Base-by-base conservation (phyloP, 2,329 filamentous ascomycete genomes). In the Chaetomium strumarium region DNA sequence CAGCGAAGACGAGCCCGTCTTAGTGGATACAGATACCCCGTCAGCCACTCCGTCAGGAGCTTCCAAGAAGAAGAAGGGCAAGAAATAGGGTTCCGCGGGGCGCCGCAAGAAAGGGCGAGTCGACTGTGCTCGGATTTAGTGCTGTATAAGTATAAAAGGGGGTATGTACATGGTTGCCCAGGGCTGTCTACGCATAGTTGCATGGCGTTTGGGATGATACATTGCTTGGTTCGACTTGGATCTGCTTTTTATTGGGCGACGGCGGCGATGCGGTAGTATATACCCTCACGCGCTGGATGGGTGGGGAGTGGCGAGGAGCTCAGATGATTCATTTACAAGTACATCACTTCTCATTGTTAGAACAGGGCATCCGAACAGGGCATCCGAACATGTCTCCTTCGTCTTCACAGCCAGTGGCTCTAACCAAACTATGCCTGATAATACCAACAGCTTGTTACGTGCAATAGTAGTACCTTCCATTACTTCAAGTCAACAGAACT, bases 1-100 rank as follows among this genome's bases (percentile, higher is more conserved):
- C 38, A 85, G 83, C 66, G 86, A 90, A 53, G 86, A 90, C 55
- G 86, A 91, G 66, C 81, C 83, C 16, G 87, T 95, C 20, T 72
- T 95, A 58, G 88, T 95, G 45, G 88, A 93, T 63, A 70, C 70
- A 37, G 69, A 68, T 61, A 76, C 68, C 2, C 64, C 69, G 16
- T 59, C 62, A 7, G 66, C 64, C 17, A 65, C 65, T 8, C 70
- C 74, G n/a, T 66, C 70, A 47, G 66, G 67, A 54, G 67, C 68
- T n/a, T 50, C 52, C 38, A 77, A 81, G 72, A 83, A 79, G 74
- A 85, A 83, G 75, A 85, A 83, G 74, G 76, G 74, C 51, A 85
- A 83, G 76, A 81, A 84, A 68, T 52, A 52, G 39, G 40, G 6
- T 48, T 14, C 38, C 19, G n/a, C 20, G 17, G n/a, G 49, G 33